phyloP scores from a whole-genome alignment of 2,329 filamentous ascomycete genomes.

The Cercospora sesami region DNA sequence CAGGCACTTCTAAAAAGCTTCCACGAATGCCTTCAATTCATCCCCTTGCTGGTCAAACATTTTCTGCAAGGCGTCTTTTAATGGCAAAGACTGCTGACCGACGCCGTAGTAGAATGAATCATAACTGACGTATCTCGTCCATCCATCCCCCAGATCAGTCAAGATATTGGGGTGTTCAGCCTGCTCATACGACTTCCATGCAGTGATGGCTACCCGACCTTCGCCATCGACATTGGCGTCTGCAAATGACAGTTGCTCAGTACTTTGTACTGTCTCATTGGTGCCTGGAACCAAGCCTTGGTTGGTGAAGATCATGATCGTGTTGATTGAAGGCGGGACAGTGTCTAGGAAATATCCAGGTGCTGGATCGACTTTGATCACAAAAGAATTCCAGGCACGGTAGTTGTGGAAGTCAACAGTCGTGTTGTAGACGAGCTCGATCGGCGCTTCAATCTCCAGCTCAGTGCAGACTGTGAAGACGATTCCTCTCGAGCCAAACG shows the following conservation, averaged over 20 bases:
- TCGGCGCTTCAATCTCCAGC: not conserved
- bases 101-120: not conserved
- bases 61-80: not conserved
- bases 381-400: not conserved
- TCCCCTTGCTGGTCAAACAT: not conserved
- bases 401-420: not conserved
- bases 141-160: not conserved
- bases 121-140: not conserved
- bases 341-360: not conserved
- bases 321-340: not conserved
- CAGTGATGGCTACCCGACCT: not conserved
- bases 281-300: not conserved
- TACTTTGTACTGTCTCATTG: not conserved
- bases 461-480: not conserved
- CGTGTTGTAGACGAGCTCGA: not conserved
- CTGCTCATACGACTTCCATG: not conserved
- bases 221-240: not conserved
- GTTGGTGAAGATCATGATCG: not conserved
- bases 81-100: not conserved
- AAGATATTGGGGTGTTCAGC: not conserved
- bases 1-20: not conserved
- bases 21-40: not conserved
- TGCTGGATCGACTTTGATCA: not conserved
- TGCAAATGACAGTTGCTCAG: not conserved
- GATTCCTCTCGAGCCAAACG: not conserved